Conservation (phyloP, 441 rosid genomes). For the Brassica hybrid region DNA sequence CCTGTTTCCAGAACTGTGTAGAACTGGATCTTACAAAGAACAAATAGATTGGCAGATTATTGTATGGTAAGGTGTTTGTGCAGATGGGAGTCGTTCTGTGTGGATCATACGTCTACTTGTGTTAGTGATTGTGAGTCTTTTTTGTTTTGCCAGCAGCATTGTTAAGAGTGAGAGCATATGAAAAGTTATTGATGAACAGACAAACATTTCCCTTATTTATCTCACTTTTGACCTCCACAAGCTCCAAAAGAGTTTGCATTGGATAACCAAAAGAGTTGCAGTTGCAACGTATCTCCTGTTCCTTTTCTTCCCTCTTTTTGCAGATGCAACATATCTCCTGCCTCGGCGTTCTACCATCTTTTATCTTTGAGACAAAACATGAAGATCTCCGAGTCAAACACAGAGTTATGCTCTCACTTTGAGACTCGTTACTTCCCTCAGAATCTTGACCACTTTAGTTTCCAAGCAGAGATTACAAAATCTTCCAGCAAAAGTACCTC, state of each 20-base stretch:
- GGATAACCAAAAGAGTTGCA: conserved; percentile 29
- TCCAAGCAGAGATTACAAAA: conserved; percentile 52
- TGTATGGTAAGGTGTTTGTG: neutral
- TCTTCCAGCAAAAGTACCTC: conserved; percentile 72
- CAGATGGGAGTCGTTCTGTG: conserved; percentile 7
- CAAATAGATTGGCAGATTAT: neutral
- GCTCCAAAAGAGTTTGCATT: conserved; percentile 39
- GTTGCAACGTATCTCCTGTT: conserved; percentile 29
- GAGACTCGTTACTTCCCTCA: conserved; percentile 68
- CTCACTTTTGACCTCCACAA: conserved; percentile 23
- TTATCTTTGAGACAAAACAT: conserved; percentile 43
- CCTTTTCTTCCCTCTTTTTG: conserved; percentile 20
- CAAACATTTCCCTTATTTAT: conserved; percentile 30
- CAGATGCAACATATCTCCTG: conserved; percentile 28
- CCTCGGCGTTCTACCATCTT: conserved; percentile 50
- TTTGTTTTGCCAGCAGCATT: conserved; percentile 26
- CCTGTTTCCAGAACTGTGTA: neutral
- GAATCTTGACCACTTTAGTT: conserved; percentile 72
- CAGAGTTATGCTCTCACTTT: conserved; percentile 44
- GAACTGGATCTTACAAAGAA: neutral
- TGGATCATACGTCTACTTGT: conserved; percentile 36
- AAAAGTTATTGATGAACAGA: too few relatives aligned
- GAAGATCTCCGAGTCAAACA: conserved; percentile 40
- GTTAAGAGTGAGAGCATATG: conserved; percentile 26
- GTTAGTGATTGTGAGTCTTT: conserved; percentile 5